phyloP scores from a whole-genome alignment of 805 yeast species.

The Saturnispora serradocipensis region DNA sequence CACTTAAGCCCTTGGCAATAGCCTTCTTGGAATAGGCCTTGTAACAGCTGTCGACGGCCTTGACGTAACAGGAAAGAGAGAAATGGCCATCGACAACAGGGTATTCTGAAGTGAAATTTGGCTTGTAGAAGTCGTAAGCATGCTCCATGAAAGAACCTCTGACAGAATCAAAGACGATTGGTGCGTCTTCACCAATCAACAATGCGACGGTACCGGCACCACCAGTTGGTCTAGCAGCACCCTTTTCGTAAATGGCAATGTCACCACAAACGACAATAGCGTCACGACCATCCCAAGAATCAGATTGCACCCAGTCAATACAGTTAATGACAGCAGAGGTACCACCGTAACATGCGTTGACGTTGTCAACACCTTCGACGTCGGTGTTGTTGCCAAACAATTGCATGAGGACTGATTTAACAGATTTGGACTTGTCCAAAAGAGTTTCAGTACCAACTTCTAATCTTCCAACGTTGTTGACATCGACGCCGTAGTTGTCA shows the following conservation, averaged over 20 bases:
- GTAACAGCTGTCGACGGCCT: conserved; percentile 86
- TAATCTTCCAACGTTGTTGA: conserved; percentile 76
- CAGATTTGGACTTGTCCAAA: conserved; percentile 93
- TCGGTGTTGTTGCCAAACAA: conserved; percentile 82
- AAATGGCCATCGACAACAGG: conserved; percentile 97
- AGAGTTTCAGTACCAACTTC: conserved; percentile 98
- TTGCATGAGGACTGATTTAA: conserved; percentile 92
- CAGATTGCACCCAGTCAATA: conserved; percentile 91
- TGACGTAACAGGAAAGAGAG: conserved; percentile 87
- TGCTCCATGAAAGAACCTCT: conserved; percentile 95
- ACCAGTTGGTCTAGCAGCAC: conserved; percentile 99
- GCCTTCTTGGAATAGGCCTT: conserved; percentile 73
- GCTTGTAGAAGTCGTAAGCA: conserved; percentile 97
- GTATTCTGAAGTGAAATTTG: conserved; percentile 91
- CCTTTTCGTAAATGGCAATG: conserved; percentile 93
- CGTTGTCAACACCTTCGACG: conserved; percentile 90
- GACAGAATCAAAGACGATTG: conserved; percentile 79
- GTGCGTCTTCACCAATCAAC: conserved; percentile 96
- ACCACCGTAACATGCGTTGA: conserved; percentile 98
- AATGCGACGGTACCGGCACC: conserved; percentile 97
- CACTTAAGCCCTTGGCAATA: conserved; percentile 38
- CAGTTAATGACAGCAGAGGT: conserved; percentile 91
- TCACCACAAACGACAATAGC: conserved; percentile 97
- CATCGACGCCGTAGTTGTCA: conserved; percentile 75
- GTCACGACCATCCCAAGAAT: conserved; percentile 96